Conservation (phyloP, 352 stramenopile genomes). For the Phytophthora cryptogea region DNA sequence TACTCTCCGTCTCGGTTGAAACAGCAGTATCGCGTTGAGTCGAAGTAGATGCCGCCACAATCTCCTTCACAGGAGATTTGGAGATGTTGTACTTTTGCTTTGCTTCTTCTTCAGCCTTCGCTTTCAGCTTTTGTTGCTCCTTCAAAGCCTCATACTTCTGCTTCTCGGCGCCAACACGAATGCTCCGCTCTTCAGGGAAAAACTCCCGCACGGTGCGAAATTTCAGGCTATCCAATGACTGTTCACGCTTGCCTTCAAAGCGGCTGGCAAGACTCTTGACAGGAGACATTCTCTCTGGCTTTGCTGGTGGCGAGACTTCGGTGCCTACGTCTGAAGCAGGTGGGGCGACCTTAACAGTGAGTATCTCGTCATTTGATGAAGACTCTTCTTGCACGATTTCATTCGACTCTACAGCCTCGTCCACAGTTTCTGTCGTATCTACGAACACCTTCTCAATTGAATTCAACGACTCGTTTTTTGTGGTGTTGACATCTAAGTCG, state of each 20-base stretch:
- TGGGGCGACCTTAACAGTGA: conserved; percentile 17
- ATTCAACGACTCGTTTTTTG: not conserved
- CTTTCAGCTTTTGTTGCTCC: conserved; percentile 38
- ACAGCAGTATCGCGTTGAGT: not conserved
- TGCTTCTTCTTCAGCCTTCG: conserved; percentile 35
- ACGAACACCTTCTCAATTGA: conserved; percentile 4
- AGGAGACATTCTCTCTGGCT: conserved; percentile 36
- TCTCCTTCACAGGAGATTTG: conserved; percentile 27
- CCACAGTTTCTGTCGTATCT: not conserved
- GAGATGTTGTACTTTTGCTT: conserved; percentile 39
- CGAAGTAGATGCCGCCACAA: not conserved
- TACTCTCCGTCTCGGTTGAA: not conserved
- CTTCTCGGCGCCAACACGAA: conserved; percentile 41
- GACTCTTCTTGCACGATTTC: not conserved
- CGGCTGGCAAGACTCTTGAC: conserved; percentile 45
- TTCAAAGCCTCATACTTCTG: conserved; percentile 42
- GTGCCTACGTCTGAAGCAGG: conserved; percentile 8
- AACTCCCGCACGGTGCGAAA: conserved; percentile 48
- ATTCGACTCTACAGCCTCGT: not conserved
- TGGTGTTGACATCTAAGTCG: conserved; percentile 4
- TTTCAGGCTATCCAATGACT: conserved; percentile 42
- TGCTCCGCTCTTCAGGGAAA: conserved; percentile 39
- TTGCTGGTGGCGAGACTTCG: not conserved
- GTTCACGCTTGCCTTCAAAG: conserved; percentile 44
- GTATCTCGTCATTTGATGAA: conserved; percentile 4